These are phyloP conservation scores for Xylaria sp. DNA, from an alignment of 2,329 filamentous ascomycete species.

Conservation along the genomic window DNA sequence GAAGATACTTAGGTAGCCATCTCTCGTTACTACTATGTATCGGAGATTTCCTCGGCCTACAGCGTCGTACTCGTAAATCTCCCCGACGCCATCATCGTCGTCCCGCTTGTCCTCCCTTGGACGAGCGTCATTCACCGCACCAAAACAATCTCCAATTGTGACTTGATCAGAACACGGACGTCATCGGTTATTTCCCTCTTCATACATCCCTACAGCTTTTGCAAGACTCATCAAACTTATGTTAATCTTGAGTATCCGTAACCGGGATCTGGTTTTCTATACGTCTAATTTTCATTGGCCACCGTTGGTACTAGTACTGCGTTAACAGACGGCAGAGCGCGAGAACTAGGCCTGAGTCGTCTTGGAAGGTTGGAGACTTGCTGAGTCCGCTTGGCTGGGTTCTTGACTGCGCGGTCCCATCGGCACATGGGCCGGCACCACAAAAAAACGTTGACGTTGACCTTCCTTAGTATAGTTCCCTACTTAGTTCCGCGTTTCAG, in stretches of 20 bases:
- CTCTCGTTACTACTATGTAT: conserved; percentile 7
- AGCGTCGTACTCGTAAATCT: conserved; percentile 32
- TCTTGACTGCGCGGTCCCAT: conserved; percentile 22
- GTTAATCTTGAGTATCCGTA: background rate
- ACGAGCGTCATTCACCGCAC: conserved; percentile 10
- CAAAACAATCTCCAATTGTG: background rate
- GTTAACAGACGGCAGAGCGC: conserved; percentile 25
- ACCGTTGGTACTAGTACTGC: conserved; percentile 15
- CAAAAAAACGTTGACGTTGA: conserved; percentile 33
- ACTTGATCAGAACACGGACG: background rate
- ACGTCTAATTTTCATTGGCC: conserved; percentile 25
- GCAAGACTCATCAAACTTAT: conserved; percentile 11
- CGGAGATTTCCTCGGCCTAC: conserved; percentile 37
- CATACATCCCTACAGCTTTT: conserved; percentile 3
- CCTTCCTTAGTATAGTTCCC: conserved; percentile 27
- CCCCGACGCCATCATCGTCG: conserved; percentile 29
- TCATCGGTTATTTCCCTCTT: conserved; percentile 15
- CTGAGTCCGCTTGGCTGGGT: conserved; percentile 23
- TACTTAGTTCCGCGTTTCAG: conserved; percentile 20
- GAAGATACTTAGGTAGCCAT: conserved; percentile 3
- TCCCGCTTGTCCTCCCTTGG: conserved; percentile 10
- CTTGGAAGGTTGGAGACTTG: conserved; percentile 33
- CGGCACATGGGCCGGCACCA: conserved; percentile 35
- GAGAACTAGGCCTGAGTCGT: conserved; percentile 32
- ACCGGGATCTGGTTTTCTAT: conserved; percentile 16